Base-by-base conservation (phyloP, 2,329 filamentous ascomycete genomes). In the Chaetothyriales sp. region DNA sequence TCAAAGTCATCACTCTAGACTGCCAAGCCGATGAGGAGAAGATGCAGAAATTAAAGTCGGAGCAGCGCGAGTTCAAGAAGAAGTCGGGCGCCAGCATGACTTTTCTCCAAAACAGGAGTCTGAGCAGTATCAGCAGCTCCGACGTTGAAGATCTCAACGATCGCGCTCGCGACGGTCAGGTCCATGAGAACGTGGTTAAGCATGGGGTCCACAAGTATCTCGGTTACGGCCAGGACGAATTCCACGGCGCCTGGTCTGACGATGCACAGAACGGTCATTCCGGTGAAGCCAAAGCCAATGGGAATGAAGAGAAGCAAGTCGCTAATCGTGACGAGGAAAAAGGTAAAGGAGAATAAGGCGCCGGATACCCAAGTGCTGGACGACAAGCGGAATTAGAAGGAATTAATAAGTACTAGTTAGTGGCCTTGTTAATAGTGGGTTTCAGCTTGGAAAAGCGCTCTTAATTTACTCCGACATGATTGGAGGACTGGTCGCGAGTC, bases 61-160 rank as follows among this genome's bases (percentile, higher is more conserved):
- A 81, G 55, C 89, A 95, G 70, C 72, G 80, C 22, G 77, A 83
- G 53, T 70, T 76, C 58, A 95, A 92, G 77, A 86, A 86, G 74
- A 71, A 71, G 43, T 71, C 75, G 37, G 75, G 76, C 44, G 66
- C 72, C 18, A 70, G 76, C 5, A 67, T 74, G 51, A 70, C 78
- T 4, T 82, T 76, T 63, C 69, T 75, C 5, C 78, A 82, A 58
- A 70, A 72, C 51, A 71, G 65, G 37, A 67, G 65, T 13, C 60
- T 66, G 45, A 67, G 73, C 60, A 65, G 67, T 62, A 63, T 81
- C 64, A 73, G 69, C 29, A 78, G 73, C 51, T 76, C 72, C 8
- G 80, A 83, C 47, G 75, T 78, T 52, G 76, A 80, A 46, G 74
- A 78, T 51, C 65, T 83, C 6, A 75, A 80, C 49, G 69, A 56